Percentiles rank a stretch among this genome's conserved stretches.
These are phyloP conservation scores for Dendrocalamus sinicus DNA, from an alignment of 176 grass and related monocot genomes.

Conservation along the genomic window DNA sequence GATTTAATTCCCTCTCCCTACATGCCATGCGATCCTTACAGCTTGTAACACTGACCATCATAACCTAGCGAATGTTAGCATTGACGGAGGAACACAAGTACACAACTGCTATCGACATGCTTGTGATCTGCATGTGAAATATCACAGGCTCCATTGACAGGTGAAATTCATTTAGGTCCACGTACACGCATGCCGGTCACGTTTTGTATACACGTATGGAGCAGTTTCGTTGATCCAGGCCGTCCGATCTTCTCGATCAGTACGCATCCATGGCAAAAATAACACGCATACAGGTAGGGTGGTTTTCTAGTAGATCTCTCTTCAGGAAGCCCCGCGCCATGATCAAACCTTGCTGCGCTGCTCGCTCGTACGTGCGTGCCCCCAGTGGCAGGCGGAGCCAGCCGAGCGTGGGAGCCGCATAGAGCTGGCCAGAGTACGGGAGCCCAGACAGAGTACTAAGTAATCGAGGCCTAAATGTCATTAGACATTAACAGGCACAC, in stretches of 20 bases:
- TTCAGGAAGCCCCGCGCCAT: not conserved
- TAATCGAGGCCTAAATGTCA: no score
- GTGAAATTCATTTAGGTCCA: not conserved
- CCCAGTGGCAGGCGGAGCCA: no score
- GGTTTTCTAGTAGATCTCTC: not conserved
- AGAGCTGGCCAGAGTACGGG: no score
- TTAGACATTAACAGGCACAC: no score
- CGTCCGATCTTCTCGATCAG: not conserved
- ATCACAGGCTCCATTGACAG: not conserved
- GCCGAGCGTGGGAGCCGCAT: no score
- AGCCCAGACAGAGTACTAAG: no score
- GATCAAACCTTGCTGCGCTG: not conserved
- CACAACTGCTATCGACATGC: not conserved
- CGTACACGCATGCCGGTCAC: not conserved
- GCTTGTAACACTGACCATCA: not conserved
- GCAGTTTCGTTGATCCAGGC: not conserved
- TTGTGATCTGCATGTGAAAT: not conserved
- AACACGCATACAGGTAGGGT: not conserved
- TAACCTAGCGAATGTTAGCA: not conserved
- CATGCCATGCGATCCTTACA: not conserved
- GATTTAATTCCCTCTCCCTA: not conserved
- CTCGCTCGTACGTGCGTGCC: not conserved
- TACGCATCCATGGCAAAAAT: not conserved
- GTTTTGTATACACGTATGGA: not conserved
- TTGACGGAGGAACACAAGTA: not conserved